These are phyloP conservation scores for Cercospora beticola DNA, from an alignment of 2,329 filamentous ascomycete genomes.

Conservation along the genomic window DNA sequence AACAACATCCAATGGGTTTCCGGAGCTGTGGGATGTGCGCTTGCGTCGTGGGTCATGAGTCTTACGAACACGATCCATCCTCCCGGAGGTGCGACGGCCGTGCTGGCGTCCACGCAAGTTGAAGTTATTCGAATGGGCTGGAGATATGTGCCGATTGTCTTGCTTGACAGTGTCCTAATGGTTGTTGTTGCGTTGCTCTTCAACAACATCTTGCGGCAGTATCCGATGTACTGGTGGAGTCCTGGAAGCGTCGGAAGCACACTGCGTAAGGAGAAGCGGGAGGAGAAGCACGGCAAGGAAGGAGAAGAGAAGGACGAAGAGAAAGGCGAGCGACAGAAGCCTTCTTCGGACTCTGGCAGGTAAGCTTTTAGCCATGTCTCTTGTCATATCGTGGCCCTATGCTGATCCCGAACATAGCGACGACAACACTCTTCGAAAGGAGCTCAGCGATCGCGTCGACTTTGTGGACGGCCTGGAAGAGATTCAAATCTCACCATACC, in stretches of 20 bases:
- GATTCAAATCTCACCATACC: constrained; percentile 37
- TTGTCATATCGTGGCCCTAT: background rate
- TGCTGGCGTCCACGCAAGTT: constrained; percentile 46
- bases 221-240: constrained; percentile 54
- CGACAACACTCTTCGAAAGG: constrained; percentile 24
- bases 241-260: constrained; percentile 39
- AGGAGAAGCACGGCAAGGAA: constrained; percentile 3
- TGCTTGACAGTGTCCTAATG: constrained; percentile 47
- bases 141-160: constrained; percentile 46
- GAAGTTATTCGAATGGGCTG: constrained; percentile 47
- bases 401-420: background rate
- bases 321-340: constrained; percentile 12
- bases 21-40: constrained; percentile 45
- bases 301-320: constrained; percentile 13
- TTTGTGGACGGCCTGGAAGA: constrained; percentile 21
- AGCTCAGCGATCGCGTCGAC: constrained; percentile 23
- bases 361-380: background rate
- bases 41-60: constrained; percentile 48
- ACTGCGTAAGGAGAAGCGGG: constrained; percentile 25
- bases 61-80: constrained; percentile 51
- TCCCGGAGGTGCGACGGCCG: constrained; percentile 52
- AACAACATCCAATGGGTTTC: constrained; percentile 46
- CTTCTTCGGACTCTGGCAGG: constrained; percentile 24
- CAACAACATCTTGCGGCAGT: constrained; percentile 50
- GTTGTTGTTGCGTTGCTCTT: constrained; percentile 43